These are phyloP conservation scores for Chlorencoelia australis DNA, from an alignment of 2,329 filamentous ascomycete genomes.

Conservation along the genomic window DNA sequence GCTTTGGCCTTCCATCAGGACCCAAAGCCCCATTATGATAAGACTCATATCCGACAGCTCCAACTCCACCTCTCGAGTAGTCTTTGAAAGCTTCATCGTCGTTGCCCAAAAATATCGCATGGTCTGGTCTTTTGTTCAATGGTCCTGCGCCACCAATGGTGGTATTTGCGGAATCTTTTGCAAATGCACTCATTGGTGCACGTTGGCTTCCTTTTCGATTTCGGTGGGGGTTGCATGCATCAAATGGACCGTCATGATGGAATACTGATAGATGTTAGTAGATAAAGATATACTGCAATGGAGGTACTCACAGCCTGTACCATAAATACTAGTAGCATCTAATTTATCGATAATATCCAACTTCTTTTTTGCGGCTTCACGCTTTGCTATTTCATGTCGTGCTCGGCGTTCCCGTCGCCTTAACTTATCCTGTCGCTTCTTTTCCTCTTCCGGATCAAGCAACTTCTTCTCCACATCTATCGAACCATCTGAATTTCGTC, in stretches of 20 bases:
- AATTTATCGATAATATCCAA: conserved; percentile 94
- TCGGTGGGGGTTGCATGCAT: conserved; percentile 89
- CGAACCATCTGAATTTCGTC: conserved; percentile 75
- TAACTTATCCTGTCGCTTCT: conserved; percentile 47
- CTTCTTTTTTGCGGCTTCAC: too few relatives aligned
- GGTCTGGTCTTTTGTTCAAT: conserved; percentile 69
- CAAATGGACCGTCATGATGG: conserved; percentile 95
- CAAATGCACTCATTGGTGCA: conserved; percentile 94
- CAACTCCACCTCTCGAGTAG: conserved; percentile 41
- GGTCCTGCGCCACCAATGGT: conserved; percentile 80
- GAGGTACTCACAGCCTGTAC: conserved; percentile 65
- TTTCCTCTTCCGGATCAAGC: conserved; percentile 46
- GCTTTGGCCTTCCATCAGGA: conserved; percentile 2
- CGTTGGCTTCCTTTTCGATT: conserved; percentile 75
- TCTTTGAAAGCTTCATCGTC: conserved; percentile 73
- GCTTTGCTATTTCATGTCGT: too few relatives aligned
- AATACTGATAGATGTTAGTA: conserved; percentile 53
- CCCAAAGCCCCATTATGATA: conserved; percentile 28
- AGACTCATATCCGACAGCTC: conserved; percentile 33
- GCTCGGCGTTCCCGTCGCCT: conserved; percentile 33
- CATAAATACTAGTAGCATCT: conserved; percentile 92
- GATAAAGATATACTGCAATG: neutral
- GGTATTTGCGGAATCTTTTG: conserved; percentile 87
- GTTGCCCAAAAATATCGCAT: conserved; percentile 76
- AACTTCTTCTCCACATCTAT: conserved; percentile 46